Base-by-base conservation (phyloP, 1,139 yeast species). In the Schwanniomyces etchellsii region DNA sequence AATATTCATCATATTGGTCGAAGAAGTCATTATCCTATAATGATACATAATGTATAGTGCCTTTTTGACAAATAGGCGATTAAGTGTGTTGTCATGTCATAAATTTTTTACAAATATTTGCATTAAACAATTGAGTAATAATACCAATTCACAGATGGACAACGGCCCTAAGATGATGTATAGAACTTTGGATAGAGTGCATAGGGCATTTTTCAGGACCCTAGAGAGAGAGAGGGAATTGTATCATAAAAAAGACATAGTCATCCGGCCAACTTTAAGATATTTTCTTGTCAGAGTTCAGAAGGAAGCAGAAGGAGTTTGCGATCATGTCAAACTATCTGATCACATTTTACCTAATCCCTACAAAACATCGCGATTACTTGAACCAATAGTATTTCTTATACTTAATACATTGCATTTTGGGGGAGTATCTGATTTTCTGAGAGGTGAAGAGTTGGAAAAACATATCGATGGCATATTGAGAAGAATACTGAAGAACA, bases 271-370 rank as follows among this genome's bases (percentile, higher is more conserved):
- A 2, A 44, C 47, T 2, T 35, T 61, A 1, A 42, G 40, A 16
- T 48, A 55, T 29, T 45, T 57, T 25, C 45, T 58, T 9, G 53
- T 60, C n/a, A 49, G 52, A 34, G 33, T 53, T 20, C 52, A 47
- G 15, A 35, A 36, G 37, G 34, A 44, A 36, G 24, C 27, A 17
- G 32, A 44, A 35, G 26, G 37, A 16, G 27, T 32, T 4, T 5
- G 22, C 11, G 21, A 32, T 13, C 29, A 34, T 12, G 21, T 36
- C 5, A 16, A 26, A 22, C 15, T 35, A 6, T 21, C 33, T 7
- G 28, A 31, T n/a, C 23, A 27, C 14, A 25, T 15, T 10, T 10
- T 33, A 17, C 29, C 36, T 9, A 31, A 26, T 16, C 31, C 29
- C 16, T 28, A 27, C 20, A 33, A 31, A 20, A 17, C 27, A 2